Conservation (phyloP, 2,329 filamentous ascomycete genomes). For the Aspergillus japonicus region DNA sequence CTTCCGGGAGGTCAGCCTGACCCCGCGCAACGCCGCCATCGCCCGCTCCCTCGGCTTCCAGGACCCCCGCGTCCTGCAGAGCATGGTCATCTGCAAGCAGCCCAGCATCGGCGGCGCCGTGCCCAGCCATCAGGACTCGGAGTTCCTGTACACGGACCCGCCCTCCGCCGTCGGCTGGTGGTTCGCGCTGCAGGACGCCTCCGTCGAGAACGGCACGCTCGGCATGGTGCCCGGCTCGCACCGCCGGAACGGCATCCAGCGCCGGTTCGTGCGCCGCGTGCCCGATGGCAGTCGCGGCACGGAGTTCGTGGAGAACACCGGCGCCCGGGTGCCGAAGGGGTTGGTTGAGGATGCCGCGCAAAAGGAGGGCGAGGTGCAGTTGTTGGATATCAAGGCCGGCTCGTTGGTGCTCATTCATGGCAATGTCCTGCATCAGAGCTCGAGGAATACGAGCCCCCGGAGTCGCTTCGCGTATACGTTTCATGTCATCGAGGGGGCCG, state of each 20-base stretch:
- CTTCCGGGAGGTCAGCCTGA: slow-evolving; percentile 57
- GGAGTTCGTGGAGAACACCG: slow-evolving; percentile 69
- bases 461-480: slow-evolving; percentile 96
- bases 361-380: slow-evolving; percentile 52
- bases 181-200: slow-evolving; percentile 95
- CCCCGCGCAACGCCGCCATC: slow-evolving; percentile 57
- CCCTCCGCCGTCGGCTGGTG: slow-evolving; percentile 92
- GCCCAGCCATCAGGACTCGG: slow-evolving; percentile 86
- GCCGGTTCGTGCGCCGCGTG: slow-evolving; percentile 67
- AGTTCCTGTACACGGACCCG: slow-evolving; percentile 86
- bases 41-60: slow-evolving; percentile 69
- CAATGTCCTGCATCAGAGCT: slow-evolving; percentile 92
- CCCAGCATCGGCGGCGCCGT: slow-evolving; percentile 92
- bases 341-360: slow-evolving; percentile 45
- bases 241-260: slow-evolving; percentile 55
- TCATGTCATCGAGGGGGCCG: slow-evolving; percentile 85
- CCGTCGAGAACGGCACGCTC: slow-evolving; percentile 80
- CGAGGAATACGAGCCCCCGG: slow-evolving; percentile 82
- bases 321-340: slow-evolving; percentile 61
- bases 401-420: slow-evolving; percentile 92
- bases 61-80: slow-evolving; percentile 80
- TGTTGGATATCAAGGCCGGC: slow-evolving; percentile 87
- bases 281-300: slow-evolving; percentile 46
- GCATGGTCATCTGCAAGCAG: slow-evolving; percentile 98
- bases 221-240: slow-evolving; percentile 84